Conservation (phyloP, 2,329 filamentous ascomycete genomes). For the Chaetomium sp. region DNA sequence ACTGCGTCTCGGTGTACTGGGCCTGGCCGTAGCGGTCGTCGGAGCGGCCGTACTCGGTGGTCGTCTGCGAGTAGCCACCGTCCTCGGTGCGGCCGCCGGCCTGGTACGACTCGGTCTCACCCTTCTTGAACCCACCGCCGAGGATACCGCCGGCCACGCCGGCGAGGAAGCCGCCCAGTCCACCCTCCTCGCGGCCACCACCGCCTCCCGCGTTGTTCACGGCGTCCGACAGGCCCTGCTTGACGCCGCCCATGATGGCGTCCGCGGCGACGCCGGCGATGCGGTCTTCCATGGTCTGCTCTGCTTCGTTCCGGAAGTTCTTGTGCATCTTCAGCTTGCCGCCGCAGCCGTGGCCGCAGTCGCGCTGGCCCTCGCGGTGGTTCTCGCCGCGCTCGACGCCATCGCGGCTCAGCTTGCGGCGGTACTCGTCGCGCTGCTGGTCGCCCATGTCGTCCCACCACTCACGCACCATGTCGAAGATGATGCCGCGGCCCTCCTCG, state of each 20-base stretch:
- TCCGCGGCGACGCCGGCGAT: conserved; percentile 59
- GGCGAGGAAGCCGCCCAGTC: conserved; percentile 68
- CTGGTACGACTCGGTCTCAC: conserved; percentile 55
- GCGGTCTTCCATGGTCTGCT: conserved; percentile 55
- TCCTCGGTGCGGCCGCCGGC: conserved; percentile 56
- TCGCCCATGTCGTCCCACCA: conserved; percentile 78
- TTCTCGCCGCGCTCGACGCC: conserved; percentile 79
- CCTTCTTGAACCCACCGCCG: conserved; percentile 39
- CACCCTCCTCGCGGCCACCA: conserved; percentile 46
- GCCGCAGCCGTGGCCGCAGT: conserved; percentile 80
- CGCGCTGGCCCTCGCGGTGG: conserved; percentile 82
- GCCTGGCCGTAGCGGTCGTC: conserved; percentile 62
- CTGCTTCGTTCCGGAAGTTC: conserved; percentile 52
- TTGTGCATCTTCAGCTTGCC: conserved; percentile 80
- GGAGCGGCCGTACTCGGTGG: conserved; percentile 63
- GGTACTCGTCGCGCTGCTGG: conserved; percentile 65
- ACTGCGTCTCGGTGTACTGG: conserved; percentile 60
- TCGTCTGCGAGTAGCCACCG: conserved; percentile 62
- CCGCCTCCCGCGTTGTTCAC: conserved; percentile 41
- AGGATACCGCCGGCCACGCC: conserved; percentile 66
- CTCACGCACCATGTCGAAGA: conserved; percentile 77
- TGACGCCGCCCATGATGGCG: conserved; percentile 60
- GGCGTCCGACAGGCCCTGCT: conserved; percentile 53
- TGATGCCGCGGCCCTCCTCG: conserved; percentile 69
- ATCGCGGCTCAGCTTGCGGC: conserved; percentile 72